Percentiles rank a stretch among this genome's conserved stretches.
These are phyloP conservation scores for Apophysomyces sp. DNA, from an alignment of 371 early-diverging fungal genomes.

Conservation along the genomic window DNA sequence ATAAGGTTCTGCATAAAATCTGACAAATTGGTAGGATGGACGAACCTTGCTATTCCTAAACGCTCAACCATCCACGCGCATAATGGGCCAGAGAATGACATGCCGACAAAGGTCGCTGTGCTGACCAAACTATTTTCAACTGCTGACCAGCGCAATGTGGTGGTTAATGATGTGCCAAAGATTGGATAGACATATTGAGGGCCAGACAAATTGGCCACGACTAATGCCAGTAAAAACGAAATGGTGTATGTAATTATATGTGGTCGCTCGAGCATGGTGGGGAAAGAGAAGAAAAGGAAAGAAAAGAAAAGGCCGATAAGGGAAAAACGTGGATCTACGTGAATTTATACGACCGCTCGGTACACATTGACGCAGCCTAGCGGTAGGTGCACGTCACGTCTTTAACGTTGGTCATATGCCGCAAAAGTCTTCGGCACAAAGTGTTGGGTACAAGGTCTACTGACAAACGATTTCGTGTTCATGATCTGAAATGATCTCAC, in stretches of 20 bases:
- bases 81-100: conserved; percentile 47
- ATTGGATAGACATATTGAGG: conserved; percentile 50
- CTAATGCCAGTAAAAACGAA: conserved; percentile 33
- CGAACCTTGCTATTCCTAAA: conserved; percentile 26
- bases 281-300: conserved; percentile 5
- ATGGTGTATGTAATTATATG: conserved; percentile 3
- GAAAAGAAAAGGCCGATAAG: background rate
- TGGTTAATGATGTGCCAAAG: conserved; percentile 35
- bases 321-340: background rate
- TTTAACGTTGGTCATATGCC: too few relatives aligned
- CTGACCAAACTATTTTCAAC: conserved; percentile 46
- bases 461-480: too few relatives aligned
- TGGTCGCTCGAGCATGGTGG: conserved; percentile 6
- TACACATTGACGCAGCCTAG: too few relatives aligned
- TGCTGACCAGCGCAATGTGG: conserved; percentile 38
- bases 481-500: too few relatives aligned
- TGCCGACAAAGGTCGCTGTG: conserved; percentile 45
- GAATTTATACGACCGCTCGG: background rate
- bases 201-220: conserved; percentile 45
- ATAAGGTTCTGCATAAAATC: background rate
- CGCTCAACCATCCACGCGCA: conserved; percentile 40
- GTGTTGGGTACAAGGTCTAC: too few relatives aligned
- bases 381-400: too few relatives aligned
- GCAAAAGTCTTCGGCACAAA: too few relatives aligned
- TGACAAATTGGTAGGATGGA: too few relatives aligned